Conservation (phyloP, 2,329 filamentous ascomycete genomes). For the Eutypella sp. region DNA sequence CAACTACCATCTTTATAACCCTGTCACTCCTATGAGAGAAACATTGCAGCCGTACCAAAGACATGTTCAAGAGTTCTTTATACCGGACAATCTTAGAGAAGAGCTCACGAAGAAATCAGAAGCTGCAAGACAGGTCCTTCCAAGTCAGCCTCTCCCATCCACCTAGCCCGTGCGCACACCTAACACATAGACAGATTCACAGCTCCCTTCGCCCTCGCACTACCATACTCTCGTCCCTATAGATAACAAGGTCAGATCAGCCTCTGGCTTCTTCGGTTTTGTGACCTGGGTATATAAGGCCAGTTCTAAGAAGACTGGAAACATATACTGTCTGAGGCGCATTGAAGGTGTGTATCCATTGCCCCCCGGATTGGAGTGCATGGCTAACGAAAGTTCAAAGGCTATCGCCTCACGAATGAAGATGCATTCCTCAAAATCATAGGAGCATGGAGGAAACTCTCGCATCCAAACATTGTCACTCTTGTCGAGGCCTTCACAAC, state of each 20-base stretch:
- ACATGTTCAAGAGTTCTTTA: constrained; percentile 84
- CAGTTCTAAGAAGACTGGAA: constrained; percentile 79
- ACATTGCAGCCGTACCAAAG: constrained; percentile 82
- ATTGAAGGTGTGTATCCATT: constrained; percentile 60
- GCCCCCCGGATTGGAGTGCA: neutral
- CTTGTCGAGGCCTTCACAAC: constrained; percentile 93
- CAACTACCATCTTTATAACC: constrained; percentile 91
- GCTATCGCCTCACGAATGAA: constrained; percentile 83
- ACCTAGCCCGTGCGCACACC: neutral
- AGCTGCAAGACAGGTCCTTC: constrained; percentile 77
- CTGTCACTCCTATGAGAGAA: constrained; percentile 67
- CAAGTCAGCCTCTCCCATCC: constrained; percentile 49
- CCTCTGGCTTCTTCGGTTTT: constrained; percentile 75
- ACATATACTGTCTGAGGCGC: constrained; percentile 79
- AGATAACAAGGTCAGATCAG: constrained; percentile 76
- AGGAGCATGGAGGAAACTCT: constrained; percentile 83
- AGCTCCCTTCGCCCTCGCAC: constrained; percentile 75
- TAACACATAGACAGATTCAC: constrained; percentile 31
- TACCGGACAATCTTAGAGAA: constrained; percentile 80
- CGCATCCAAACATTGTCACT: constrained; percentile 75
- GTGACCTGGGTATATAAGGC: constrained; percentile 96
- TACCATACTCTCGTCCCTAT: constrained; percentile 91
- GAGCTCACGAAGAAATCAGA: constrained; percentile 86
- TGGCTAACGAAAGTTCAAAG: constrained; percentile 31
- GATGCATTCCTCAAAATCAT: constrained; percentile 74